Conservation (phyloP, 345 rosid genomes). For the Citrus mangshanensis region DNA sequence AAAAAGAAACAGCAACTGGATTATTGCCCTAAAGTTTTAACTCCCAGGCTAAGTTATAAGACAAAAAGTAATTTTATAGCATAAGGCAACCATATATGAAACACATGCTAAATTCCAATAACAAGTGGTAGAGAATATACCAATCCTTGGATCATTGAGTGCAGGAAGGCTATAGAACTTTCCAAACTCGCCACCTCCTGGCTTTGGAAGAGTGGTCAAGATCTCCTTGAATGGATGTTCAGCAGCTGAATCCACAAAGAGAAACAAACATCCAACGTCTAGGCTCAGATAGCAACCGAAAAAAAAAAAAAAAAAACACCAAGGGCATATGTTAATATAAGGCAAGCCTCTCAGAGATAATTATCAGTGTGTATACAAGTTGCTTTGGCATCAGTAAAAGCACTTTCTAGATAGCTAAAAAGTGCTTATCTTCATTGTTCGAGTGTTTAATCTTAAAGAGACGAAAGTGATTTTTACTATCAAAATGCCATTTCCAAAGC, state of each 20-base stretch:
- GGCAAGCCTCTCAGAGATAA: not conserved
- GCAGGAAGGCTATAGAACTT: conserved; percentile 93
- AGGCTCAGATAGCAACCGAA: not conserved
- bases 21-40: not conserved
- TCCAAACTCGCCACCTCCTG: conserved; percentile 95
- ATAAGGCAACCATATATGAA: not conserved
- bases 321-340: no score
- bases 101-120: not conserved
- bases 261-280: not conserved
- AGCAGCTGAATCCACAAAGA: conserved; percentile 54
- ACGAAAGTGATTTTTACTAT: not conserved
- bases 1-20: not conserved
- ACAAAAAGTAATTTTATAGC: not conserved
- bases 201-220: conserved; percentile 85
- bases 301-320: not conserved
- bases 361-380: not conserved
- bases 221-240: conserved; percentile 78
- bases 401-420: not conserved
- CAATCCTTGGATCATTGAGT: conserved; percentile 91
- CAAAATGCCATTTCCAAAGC: not conserved
- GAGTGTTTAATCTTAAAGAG: not conserved
- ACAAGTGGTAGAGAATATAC: conserved; percentile 31
- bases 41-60: not conserved
- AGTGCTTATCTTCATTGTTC: not conserved
- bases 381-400: not conserved